Evolutionary conservation across 2,329 filamentous ascomycete genomes (phyloP).

Genomic region (Cladorrhinum sp.): DNA sequence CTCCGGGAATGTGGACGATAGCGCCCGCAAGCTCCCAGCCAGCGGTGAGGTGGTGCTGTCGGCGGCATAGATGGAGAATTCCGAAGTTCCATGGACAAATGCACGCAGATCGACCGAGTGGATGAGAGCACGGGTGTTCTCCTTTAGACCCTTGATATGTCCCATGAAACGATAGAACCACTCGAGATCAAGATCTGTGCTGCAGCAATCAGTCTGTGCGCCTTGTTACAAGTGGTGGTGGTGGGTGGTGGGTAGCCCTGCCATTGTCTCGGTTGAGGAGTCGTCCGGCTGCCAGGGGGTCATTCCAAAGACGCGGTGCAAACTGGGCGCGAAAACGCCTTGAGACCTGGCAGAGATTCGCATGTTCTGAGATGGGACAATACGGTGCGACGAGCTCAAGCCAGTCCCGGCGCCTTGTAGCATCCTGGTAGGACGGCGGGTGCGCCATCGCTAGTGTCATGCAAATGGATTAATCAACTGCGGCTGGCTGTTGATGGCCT

Average conservation of each 20-base stretch:
- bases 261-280: slow-evolving; percentile 41
- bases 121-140: slow-evolving; percentile 40
- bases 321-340: slow-evolving; percentile 47
- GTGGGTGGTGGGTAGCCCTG: slow-evolving; percentile 12
- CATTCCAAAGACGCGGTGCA: slow-evolving; percentile 51
- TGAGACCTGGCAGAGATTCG: slow-evolving; percentile 48
- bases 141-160: slow-evolving; percentile 36
- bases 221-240: neutral
- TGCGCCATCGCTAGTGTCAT: slow-evolving; percentile 29
- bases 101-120: slow-evolving; percentile 41
- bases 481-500: neutral
- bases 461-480: neutral
- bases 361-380: slow-evolving; percentile 41
- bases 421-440: slow-evolving; percentile 54
- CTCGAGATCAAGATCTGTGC: slow-evolving; percentile 41
- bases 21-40: slow-evolving; percentile 38
- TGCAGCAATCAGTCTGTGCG: slow-evolving; percentile 16
- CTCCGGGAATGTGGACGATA: slow-evolving; percentile 41
- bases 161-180: slow-evolving; percentile 49
- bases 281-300: slow-evolving; percentile 43
- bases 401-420: slow-evolving; percentile 47
- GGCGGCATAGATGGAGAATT: slow-evolving; percentile 38
- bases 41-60: slow-evolving; percentile 35
- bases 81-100: slow-evolving; percentile 39
- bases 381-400: slow-evolving; percentile 46